Evolutionary conservation across 305 asterid species (phyloP).

Genomic region (Fraxinus dipetala): DNA sequence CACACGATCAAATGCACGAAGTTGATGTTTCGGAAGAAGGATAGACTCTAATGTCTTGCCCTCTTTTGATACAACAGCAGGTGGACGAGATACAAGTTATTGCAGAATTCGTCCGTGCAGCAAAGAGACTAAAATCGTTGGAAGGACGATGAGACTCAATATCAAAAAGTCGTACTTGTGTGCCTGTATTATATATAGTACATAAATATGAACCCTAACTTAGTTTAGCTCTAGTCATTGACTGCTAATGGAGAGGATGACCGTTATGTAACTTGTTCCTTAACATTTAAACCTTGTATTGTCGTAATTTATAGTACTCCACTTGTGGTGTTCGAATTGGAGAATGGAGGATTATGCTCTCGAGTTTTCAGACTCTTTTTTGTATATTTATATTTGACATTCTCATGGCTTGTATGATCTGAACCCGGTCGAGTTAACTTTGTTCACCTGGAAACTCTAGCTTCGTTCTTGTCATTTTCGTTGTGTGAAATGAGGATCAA

Average conservation of each 20-base stretch:
- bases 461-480: neutral
- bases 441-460: neutral
- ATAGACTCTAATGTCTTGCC: neutral
- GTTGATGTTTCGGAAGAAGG: neutral
- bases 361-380: neutral
- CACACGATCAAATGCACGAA: neutral
- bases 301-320: neutral
- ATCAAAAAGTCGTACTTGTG: slow-evolving; percentile 16
- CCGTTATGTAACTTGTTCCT: slow-evolving; percentile 14
- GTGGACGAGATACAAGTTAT: slow-evolving; percentile 81
- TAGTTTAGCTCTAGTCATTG: slow-evolving; percentile 47
- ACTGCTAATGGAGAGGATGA: slow-evolving; percentile 40
- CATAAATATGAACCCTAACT: slow-evolving; percentile 31
- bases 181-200: slow-evolving; percentile 33
- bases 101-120: slow-evolving; percentile 64
- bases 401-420: neutral
- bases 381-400: neutral
- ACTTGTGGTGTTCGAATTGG: neutral
- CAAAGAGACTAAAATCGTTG: slow-evolving; percentile 51
- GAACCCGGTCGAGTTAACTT: neutral
- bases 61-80: slow-evolving; percentile 41
- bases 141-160: slow-evolving; percentile 37
- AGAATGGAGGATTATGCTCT: neutral
- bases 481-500: too few species aligned
- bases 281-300: neutral